Evolutionary conservation across 768 basidiomycete species (phyloP), one percentile per base, ranked within the genome.

Genomic region (Mycena metata): DNA sequence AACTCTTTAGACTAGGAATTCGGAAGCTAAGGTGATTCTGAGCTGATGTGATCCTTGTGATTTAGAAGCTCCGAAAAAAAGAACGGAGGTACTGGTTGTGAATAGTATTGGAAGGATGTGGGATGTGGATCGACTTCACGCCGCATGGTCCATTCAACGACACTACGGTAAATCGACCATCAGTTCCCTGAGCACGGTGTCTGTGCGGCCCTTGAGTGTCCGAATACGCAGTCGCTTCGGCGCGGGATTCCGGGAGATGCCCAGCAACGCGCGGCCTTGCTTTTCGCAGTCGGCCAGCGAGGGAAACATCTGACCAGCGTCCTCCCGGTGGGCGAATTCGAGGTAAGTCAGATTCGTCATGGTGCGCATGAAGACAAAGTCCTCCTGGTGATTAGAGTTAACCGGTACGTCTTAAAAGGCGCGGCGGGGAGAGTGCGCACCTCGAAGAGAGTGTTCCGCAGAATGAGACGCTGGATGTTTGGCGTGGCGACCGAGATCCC

Each of bases 261-360:
- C 7, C 16, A 57, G 42, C 17, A 57, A 19, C 1, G 24, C 56
- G 21, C 56, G 56, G 8, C 24, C 56, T 1, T 2, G 11, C 21
- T 15, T 45, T 24, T 19, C 24, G 17, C 42, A 43, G 16, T 57
- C 56, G 2, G 42, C 56, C 8, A 43, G 26, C 0, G 41, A 41
- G 12, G n/a, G 54, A 19, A 36, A 58, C 41, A 15, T 2, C 9
- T 21, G n/a, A 33, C 45, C 30, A 2, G 5, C 6, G 42, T 45
- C 45, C 23, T 35, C 36, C 3, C 59, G 46, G 36, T 60, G 59
- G 2, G 42, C 57, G 33, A 58, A 60, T 26, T 60, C 59, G 12
- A 60, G 33, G 23, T 60, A 60, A 16, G 30, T 23, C 15, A 60
- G 36, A 19, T 60, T 60, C 36, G 59, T 60, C 46, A 60, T 17